Conservation (phyloP, 306 rosid species). For the Casuarina equisetifolia region DNA sequence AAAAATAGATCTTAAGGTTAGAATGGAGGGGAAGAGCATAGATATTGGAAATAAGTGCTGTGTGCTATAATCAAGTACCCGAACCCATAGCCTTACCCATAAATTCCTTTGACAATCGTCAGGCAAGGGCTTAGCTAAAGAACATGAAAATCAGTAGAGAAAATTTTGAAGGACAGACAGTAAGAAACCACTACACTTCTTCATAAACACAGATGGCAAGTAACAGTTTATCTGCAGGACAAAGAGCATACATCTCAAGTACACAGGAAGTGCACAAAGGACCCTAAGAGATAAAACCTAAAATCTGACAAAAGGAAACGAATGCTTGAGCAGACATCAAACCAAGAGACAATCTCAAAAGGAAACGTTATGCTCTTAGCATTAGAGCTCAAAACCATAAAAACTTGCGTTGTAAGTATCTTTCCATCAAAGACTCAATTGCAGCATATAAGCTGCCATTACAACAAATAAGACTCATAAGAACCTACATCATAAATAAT, state of each 20-base stretch:
- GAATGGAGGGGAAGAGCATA: not conserved
- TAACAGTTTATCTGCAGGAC: not conserved
- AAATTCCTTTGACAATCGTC: not conserved
- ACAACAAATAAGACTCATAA: not conserved
- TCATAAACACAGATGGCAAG: not conserved
- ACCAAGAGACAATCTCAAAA: not conserved
- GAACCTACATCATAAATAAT: not conserved
- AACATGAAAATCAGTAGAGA: not conserved
- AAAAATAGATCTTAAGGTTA: not conserved
- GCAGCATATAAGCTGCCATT: slow-evolving; percentile 1
- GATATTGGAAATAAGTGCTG: not conserved
- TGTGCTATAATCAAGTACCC: not conserved
- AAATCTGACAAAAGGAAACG: not conserved
- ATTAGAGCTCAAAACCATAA: slow-evolving; percentile 1
- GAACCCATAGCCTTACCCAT: not conserved
- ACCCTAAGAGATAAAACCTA: not conserved
- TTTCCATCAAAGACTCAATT: not conserved
- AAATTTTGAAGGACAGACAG: not conserved
- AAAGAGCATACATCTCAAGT: not conserved
- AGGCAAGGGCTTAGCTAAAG: not conserved
- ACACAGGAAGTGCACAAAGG: not conserved
- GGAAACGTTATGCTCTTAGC: not conserved
- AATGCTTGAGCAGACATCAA: not conserved
- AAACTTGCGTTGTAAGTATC: not conserved
- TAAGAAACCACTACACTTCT: not conserved